These are phyloP conservation scores for Gaeumannomyces sp. DNA, from an alignment of 2,329 filamentous ascomycete genomes.

Conservation along the genomic window DNA sequence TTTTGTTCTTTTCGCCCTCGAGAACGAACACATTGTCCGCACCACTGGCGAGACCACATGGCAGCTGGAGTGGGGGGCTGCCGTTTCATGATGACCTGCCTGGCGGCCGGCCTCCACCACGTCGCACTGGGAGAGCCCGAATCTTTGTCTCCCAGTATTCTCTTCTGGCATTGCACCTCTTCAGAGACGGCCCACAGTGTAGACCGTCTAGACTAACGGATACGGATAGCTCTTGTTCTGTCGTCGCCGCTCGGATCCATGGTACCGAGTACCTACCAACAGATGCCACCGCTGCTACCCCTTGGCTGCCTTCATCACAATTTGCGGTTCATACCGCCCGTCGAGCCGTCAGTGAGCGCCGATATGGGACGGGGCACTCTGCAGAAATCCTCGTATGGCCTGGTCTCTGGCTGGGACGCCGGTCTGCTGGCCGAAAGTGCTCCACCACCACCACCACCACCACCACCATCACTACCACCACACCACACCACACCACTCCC, in stretches of 20 bases:
- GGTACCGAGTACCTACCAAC: neutral
- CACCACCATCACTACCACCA: neutral
- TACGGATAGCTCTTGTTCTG: too few species aligned
- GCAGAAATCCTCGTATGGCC: neutral
- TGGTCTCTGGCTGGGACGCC: slow-evolving; percentile 1
- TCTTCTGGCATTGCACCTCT: neutral
- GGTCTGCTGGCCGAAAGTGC: slow-evolving; percentile 2
- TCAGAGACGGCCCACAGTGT: neutral
- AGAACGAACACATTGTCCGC: neutral
- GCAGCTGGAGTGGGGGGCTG: too few species aligned
- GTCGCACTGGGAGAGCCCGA: too few species aligned
- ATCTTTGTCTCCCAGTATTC: too few species aligned
- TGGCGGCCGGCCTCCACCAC: neutral
- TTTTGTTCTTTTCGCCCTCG: neutral
- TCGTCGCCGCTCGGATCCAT: neutral
- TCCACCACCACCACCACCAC: neutral
- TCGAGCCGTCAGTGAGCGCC: neutral
- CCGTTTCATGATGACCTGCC: neutral
- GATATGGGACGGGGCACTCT: neutral
- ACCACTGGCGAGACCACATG: neutral
- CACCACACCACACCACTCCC: neutral
- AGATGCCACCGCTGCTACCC: neutral
- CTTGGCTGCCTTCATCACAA: neutral
- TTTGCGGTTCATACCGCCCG: slow-evolving; percentile 1
- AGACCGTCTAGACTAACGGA: neutral